These are phyloP conservation scores for Maudiozyma humilis DNA, from an alignment of 1,139 yeast genomes.

Conservation along the genomic window DNA sequence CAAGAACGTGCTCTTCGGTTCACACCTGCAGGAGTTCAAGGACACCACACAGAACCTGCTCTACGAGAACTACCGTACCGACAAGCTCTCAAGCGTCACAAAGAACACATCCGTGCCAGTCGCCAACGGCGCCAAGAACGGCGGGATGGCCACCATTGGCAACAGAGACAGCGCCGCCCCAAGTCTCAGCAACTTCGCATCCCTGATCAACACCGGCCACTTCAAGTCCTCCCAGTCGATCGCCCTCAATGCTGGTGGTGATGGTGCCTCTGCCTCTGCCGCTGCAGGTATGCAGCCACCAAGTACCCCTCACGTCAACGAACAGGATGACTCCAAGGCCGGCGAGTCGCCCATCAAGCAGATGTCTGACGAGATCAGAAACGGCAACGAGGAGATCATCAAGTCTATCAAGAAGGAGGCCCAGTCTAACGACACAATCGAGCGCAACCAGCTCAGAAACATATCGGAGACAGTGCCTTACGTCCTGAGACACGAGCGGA, in stretches of 20 bases:
- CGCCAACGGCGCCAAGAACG: background rate
- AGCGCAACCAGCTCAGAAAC: slow-evolving; percentile 62
- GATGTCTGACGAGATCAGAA: slow-evolving; percentile 31
- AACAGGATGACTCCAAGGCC: slow-evolving; percentile 12
- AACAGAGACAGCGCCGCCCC: slow-evolving; percentile 30
- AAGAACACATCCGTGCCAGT: background rate
- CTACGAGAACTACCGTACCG: slow-evolving; percentile 73
- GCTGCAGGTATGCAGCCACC: slow-evolving; percentile 13
- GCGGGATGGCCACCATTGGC: slow-evolving; percentile 6
- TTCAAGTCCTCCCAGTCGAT: slow-evolving; percentile 29
- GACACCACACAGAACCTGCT: slow-evolving; percentile 73
- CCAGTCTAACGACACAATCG: slow-evolving; percentile 37
- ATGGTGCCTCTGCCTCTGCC: slow-evolving; percentile 6
- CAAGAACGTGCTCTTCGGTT: slow-evolving; percentile 61
- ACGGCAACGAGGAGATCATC: slow-evolving; percentile 37
- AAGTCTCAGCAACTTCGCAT: slow-evolving; percentile 32
- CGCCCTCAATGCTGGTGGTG: slow-evolving; percentile 10
- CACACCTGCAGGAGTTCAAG: slow-evolving; percentile 72
- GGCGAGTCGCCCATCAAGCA: slow-evolving; percentile 32
- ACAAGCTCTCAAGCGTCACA: slow-evolving; percentile 44
- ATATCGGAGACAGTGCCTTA: slow-evolving; percentile 78
- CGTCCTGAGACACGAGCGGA: slow-evolving; percentile 65
- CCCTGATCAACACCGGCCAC: slow-evolving; percentile 30
- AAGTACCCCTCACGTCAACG: slow-evolving; percentile 25
- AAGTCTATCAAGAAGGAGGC: slow-evolving; percentile 49